Conservation (phyloP, 2,329 filamentous ascomycete species). For the Gyromitra esculenta region DNA sequence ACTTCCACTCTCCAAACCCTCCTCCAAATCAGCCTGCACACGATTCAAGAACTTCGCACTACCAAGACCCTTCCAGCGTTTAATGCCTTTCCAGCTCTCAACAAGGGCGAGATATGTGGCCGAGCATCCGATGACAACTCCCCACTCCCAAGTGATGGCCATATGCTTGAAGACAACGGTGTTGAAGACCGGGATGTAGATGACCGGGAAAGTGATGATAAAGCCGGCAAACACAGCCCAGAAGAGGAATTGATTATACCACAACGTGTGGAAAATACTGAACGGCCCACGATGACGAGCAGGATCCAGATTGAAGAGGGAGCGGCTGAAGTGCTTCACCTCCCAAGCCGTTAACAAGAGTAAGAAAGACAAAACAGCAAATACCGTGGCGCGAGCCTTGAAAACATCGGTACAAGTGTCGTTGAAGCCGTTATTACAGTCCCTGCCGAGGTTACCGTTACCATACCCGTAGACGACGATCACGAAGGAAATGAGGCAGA, state of each 20-base stretch:
- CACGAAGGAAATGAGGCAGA: slow-evolving; percentile 71
- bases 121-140: slow-evolving; percentile 70
- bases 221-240: slow-evolving; percentile 72
- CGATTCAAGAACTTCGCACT: slow-evolving; percentile 43
- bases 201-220: slow-evolving; percentile 69
- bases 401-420: slow-evolving; percentile 68
- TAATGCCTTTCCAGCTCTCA: slow-evolving; percentile 75
- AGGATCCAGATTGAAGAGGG: slow-evolving; percentile 74
- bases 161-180: slow-evolving; percentile 74
- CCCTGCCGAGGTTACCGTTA: slow-evolving; percentile 66
- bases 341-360: slow-evolving; percentile 77
- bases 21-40: slow-evolving; percentile 40
- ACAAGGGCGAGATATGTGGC: slow-evolving; percentile 71
- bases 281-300: slow-evolving; percentile 65
- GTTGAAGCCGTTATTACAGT: slow-evolving; percentile 69
- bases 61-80: slow-evolving; percentile 63
- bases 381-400: slow-evolving; percentile 74
- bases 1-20: slow-evolving; percentile 64
- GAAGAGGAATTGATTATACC: slow-evolving; percentile 74
- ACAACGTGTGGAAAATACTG: slow-evolving; percentile 70
- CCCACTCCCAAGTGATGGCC: slow-evolving; percentile 77
- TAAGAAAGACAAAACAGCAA: slow-evolving; percentile 74
- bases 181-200: slow-evolving; percentile 76
- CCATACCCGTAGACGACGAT: slow-evolving; percentile 68
- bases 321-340: slow-evolving; percentile 75